A percentile compares a stretch with the other conserved stretches of the same genome.
Conservation (phyloP, 805 yeast species). For the Starmerella stigmatis region DNA sequence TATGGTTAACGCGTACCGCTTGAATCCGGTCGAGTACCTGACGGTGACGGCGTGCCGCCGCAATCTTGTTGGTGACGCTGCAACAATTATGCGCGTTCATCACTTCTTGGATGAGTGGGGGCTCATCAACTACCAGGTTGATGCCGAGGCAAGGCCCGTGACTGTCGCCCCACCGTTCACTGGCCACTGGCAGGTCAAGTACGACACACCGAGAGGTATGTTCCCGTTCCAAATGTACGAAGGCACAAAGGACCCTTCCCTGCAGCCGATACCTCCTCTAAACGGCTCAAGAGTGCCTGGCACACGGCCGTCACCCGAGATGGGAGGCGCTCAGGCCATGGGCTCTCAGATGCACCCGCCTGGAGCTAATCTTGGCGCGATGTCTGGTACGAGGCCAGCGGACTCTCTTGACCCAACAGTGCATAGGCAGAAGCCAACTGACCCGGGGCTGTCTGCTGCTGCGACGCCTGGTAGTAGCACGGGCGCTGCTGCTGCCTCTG, state of each 20-base stretch:
- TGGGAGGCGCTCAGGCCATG: background rate
- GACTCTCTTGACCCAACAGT: too few species aligned
- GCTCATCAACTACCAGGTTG: conserved; percentile 81
- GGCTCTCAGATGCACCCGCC: too few species aligned
- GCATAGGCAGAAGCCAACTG: too few species aligned
- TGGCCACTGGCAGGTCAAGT: conserved; percentile 63
- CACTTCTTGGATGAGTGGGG: conserved; percentile 87
- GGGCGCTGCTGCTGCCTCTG: too few species aligned
- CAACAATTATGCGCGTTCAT: conserved; percentile 75
- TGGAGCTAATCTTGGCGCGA: too few species aligned
- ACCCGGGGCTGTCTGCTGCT: too few species aligned
- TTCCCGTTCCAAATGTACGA: conserved; percentile 83
- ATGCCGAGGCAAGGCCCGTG: conserved; percentile 58
- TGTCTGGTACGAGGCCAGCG: background rate
- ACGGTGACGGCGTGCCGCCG: conserved; percentile 87
- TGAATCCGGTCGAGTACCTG: conserved; percentile 81
- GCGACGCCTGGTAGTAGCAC: background rate
- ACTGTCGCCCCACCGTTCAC: conserved; percentile 61
- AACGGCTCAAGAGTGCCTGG: background rate
- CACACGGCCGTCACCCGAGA: background rate
- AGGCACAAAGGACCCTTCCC: conserved; percentile 41
- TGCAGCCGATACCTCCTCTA: conserved; percentile 14
- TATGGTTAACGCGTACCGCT: conserved; percentile 75
- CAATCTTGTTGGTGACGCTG: conserved; percentile 83
- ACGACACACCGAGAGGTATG: conserved; percentile 84